Evolutionary conservation across 805 yeast species (phyloP).

Genomic region (Wickerhamomyces chambardii): DNA sequence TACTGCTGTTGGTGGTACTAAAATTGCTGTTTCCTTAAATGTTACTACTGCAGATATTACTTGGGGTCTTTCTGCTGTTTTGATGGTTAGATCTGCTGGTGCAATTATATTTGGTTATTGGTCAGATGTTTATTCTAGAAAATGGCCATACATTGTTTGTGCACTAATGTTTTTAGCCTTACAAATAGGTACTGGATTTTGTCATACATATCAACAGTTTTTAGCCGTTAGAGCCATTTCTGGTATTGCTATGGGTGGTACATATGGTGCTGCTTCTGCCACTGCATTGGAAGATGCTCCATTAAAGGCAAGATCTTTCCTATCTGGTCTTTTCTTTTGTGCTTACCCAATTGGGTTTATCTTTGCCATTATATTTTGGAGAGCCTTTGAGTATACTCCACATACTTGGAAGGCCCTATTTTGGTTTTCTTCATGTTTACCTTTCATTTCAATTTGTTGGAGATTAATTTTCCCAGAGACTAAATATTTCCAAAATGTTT

Average conservation of each 20-base stretch:
- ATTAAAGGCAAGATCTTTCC: constrained; percentile 45
- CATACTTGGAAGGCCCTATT: constrained; percentile 63
- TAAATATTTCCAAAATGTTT: constrained; percentile 30
- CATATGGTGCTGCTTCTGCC: constrained; percentile 34
- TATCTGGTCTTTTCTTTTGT: constrained; percentile 51
- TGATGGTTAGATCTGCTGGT: constrained; percentile 66
- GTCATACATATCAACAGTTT: constrained; percentile 44
- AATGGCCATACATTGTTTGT: constrained; percentile 55
- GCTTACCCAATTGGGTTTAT: constrained; percentile 62
- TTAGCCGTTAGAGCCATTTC: constrained; percentile 57
- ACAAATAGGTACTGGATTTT: constrained; percentile 59
- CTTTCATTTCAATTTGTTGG: constrained; percentile 48
- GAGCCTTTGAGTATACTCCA: constrained; percentile 42
- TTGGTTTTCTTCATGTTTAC: constrained; percentile 66
- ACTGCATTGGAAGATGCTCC: constrained; percentile 58
- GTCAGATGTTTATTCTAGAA: constrained; percentile 58
- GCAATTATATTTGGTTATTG: constrained; percentile 60
- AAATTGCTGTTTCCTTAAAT: constrained; percentile 40
- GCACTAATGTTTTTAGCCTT: constrained; percentile 40
- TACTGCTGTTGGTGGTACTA: constrained; percentile 47
- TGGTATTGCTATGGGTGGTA: constrained; percentile 47
- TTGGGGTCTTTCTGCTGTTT: constrained; percentile 67
- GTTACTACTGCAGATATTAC: constrained; percentile 43
- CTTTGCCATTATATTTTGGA: constrained; percentile 52
- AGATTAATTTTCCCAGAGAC: constrained; percentile 55